Base-by-base conservation (phyloP, 1,284 basidiomycete species). In the Microbotryomycetes sp. region DNA sequence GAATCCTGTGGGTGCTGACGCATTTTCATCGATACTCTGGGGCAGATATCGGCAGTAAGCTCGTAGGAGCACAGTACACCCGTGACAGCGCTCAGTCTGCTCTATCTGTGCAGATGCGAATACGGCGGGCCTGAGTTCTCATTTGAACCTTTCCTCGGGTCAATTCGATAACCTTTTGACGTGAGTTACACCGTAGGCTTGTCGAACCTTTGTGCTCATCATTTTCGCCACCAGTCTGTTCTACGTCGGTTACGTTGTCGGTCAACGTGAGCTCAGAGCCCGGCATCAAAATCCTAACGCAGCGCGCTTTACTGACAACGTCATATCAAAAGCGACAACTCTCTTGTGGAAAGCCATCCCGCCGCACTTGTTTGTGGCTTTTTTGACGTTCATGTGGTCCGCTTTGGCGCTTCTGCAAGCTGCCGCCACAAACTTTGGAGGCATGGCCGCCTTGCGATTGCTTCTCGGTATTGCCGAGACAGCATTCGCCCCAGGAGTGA, bases 121-220 rank as follows among this genome's bases (percentile, higher is more conserved):
- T 1, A 54, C 58, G 1, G 58, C 71, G 1, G 71, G 70, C 7
- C 71, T 73, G 70, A 45, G 52, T 5, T 54, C 49, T 21, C 53
- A 67, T 6, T 60, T 74, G 5, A 5, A 45, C 41, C 64, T 73
- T 52, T 62, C 56, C 6, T 65, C 70, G 35, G 41, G 55, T 7
- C 64, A 73, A 47, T 74, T 66, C 51, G 67, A 72, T n/a, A 70
- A 68, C 67, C 67, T 74, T 0, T 51, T 73, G 2, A 73, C 70
- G 13, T 41, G 67, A 70, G 52, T 68, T 65, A 53, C n/a, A 30
- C 49, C n/a, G 15, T 45, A 52, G 49, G 52, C 41, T 18, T 6
- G 18, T 41, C 35, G 35, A 11, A 9, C 35, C 35, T 41, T 11
- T 18, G 11, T 41, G 16, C 6, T 13, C 15, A 45, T 52, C 28